These are phyloP conservation scores for Zarea fungicola DNA, from an alignment of 2,329 filamentous ascomycete genomes.

Conservation along the genomic window DNA sequence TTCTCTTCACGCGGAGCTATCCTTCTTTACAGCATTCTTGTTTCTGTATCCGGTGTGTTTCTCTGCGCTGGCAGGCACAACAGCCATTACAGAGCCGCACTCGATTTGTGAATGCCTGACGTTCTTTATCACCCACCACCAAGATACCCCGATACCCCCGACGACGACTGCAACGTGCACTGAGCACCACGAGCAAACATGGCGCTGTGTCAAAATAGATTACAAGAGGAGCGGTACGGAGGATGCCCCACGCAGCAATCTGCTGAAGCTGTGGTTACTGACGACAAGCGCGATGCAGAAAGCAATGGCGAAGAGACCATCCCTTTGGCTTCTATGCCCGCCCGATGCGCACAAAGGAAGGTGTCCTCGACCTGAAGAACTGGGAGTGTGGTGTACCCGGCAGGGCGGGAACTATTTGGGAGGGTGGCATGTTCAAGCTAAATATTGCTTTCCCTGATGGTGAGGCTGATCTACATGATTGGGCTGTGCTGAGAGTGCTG, in stretches of 20 bases:
- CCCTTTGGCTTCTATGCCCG: conserved; percentile 97
- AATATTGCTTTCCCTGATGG: conserved; percentile 90
- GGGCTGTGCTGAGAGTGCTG: no score
- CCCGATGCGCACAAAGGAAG: conserved; percentile 71
- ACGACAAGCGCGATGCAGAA: conserved; percentile 54
- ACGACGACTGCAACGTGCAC: not conserved
- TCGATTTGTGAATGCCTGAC: no score
- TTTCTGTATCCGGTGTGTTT: no score
- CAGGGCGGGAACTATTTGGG: conserved; percentile 96
- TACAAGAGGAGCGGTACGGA: conserved; percentile 79
- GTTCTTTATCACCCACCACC: not conserved
- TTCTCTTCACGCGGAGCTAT: no score
- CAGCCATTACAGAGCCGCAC: no score
- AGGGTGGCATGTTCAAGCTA: conserved; percentile 94
- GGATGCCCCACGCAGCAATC: not conserved
- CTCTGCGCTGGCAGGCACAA: no score
- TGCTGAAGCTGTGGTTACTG: conserved; percentile 22
- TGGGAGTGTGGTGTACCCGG: conserved; percentile 98
- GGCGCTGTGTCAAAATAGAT: conserved; percentile 82
- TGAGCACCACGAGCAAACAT: conserved; percentile 41
- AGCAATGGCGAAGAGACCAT: conserved; percentile 95
- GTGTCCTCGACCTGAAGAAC: conserved; percentile 82
- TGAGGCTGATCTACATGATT: no score
- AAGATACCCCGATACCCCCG: not conserved
- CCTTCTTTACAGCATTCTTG: no score